Percentiles rank a stretch among this genome's conserved stretches.
phyloP scores from a whole-genome alignment of 1,139 yeast species.

The Pichia kudriavzevii region DNA sequence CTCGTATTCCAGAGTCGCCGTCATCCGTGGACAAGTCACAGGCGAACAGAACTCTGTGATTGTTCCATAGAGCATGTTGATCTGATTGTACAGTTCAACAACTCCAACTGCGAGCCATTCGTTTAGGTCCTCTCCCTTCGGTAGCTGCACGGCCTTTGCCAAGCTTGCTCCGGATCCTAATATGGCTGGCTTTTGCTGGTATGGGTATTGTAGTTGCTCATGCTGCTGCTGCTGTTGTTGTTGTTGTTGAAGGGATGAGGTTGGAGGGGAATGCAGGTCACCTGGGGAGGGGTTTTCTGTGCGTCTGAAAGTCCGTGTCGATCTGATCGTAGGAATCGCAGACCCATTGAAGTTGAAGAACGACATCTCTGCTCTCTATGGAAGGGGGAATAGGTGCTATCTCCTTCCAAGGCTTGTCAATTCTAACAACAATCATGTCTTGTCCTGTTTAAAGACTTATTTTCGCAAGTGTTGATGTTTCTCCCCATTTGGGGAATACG shows the following conservation, averaged over 20 bases:
- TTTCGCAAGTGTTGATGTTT: too few relatives aligned
- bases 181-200: constrained; percentile 16
- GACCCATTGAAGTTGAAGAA: constrained; percentile 24
- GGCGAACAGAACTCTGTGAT: constrained; percentile 97
- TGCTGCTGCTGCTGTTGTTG: constrained; percentile 22
- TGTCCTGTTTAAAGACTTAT: too few relatives aligned
- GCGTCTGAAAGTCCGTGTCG: constrained; percentile 24
- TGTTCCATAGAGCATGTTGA: constrained; percentile 93
- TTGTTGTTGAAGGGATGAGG: constrained; percentile 18
- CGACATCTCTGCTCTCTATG: constrained; percentile 17
- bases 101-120: constrained; percentile 97
- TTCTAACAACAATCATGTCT: too few relatives aligned
- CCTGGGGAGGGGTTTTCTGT: too few relatives aligned
- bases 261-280: too few relatives aligned
- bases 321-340: constrained; percentile 24
- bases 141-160: constrained; percentile 87
- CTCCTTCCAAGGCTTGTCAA: too few relatives aligned
- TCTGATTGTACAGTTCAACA: constrained; percentile 87
- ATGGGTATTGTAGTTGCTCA: constrained; percentile 13
- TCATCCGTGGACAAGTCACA: constrained; percentile 87
- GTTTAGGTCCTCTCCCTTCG: constrained; percentile 83
- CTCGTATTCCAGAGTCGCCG: constrained; percentile 93
- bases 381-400: not conserved
- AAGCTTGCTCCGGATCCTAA: constrained; percentile 87
- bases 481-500: too few relatives aligned